Conservation (phyloP, 129 eudicot species). For the Flaveria bidentis region DNA sequence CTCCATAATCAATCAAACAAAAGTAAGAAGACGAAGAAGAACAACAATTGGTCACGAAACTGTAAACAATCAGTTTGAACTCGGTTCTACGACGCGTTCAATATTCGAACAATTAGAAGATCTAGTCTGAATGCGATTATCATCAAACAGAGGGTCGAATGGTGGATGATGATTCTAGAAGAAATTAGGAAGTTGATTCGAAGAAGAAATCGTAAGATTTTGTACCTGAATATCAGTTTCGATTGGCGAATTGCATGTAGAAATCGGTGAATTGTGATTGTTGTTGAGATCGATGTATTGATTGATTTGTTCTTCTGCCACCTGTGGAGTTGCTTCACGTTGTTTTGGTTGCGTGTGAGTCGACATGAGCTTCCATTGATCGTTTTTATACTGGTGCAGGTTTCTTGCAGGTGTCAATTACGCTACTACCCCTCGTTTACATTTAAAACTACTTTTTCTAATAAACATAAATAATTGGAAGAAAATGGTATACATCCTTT, state of each 20-base stretch:
- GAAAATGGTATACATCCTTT: too few relatives aligned
- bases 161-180: background rate
- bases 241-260: background rate
- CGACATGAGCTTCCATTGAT: background rate
- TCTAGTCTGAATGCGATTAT: background rate
- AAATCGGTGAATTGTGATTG: background rate
- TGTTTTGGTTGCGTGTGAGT: background rate
- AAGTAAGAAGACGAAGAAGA: too few relatives aligned
- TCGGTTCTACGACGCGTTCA: background rate
- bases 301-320: background rate
- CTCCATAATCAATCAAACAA: too few relatives aligned
- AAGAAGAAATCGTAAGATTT: background rate
- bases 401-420: constrained; percentile 7
- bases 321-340: background rate
- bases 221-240: constrained; percentile 18
- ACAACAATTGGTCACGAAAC: too few relatives aligned
- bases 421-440: background rate
- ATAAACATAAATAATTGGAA: too few relatives aligned
- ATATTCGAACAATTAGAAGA: constrained; percentile 2
- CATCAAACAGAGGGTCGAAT: constrained; percentile 1
- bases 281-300: background rate
- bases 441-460: background rate
- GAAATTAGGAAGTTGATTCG: background rate
- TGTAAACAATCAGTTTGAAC: background rate
- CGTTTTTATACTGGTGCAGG: background rate